Percentiles rank a stretch among this genome's conserved stretches.
phyloP scores from a whole-genome alignment of 495 filamentous ascomycete genomes.

The Choiromyces venosus region DNA sequence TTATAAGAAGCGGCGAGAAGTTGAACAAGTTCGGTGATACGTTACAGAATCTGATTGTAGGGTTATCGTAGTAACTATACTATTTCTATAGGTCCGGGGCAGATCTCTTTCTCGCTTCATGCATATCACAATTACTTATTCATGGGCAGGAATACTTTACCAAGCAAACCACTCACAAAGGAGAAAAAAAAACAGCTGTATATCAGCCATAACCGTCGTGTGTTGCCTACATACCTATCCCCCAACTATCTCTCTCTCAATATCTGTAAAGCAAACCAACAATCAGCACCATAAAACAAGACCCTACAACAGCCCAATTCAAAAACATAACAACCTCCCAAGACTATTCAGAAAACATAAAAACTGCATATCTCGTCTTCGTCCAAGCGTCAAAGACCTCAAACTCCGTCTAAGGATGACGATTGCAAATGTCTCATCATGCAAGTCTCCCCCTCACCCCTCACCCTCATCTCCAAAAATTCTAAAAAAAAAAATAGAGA shows the following conservation, averaged over 20 bases:
- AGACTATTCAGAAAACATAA: not conserved
- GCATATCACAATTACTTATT: not conserved
- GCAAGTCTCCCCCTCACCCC: not conserved
- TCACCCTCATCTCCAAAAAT: not conserved
- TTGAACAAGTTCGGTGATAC: no score
- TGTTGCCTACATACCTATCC: not conserved
- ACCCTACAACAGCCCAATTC: not conserved
- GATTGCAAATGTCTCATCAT: conserved; percentile 34
- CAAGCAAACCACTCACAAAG: not conserved
- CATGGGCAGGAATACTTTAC: not conserved
- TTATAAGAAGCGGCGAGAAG: no score
- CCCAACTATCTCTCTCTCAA: not conserved
- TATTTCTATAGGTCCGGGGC: not conserved
- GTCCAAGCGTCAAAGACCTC: conserved; percentile 28
- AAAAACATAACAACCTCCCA: not conserved
- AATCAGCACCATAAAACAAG: not conserved
- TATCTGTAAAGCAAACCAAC: not conserved
- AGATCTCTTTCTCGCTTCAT: not conserved
- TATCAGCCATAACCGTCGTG: not conserved
- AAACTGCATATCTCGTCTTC: conserved; percentile 22
- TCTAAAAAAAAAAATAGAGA: not conserved
- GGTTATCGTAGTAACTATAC: not conserved
- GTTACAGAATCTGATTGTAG: no score
- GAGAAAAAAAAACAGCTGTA: not conserved
- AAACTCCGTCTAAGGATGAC: conserved; percentile 38